Evolutionary conservation across 2,329 filamentous ascomycete genomes (phyloP).

Genomic region (Alternaria triticina): DNA sequence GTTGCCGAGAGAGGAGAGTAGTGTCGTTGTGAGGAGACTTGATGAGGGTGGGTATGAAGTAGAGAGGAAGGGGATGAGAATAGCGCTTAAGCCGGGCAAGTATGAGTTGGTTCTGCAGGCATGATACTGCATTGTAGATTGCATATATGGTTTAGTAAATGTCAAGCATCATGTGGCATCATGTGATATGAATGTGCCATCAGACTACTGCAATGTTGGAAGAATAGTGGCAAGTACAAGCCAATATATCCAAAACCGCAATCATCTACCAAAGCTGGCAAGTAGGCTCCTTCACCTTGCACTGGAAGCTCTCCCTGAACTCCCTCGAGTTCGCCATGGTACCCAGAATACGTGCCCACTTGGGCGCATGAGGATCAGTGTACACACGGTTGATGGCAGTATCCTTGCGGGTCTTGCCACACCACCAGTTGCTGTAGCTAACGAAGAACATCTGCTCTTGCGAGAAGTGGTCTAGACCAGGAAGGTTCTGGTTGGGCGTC

Average conservation of each 20-base stretch:
- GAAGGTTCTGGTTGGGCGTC: conserved; percentile 57
- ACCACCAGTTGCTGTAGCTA: conserved; percentile 70
- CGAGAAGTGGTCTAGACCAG: conserved; percentile 65
- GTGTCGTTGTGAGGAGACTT: not conserved
- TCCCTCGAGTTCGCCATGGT: conserved; percentile 71
- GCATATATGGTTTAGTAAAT: not conserved
- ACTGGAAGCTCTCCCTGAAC: conserved; percentile 72
- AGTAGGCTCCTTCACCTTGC: conserved; percentile 67
- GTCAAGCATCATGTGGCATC: not conserved
- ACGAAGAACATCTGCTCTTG: conserved; percentile 75
- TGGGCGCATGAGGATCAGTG: conserved; percentile 70
- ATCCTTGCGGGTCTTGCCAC: conserved; percentile 67
- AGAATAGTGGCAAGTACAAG: too few species aligned
- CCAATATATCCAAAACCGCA: accelerated
- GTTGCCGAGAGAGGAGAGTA: conserved; percentile 8
- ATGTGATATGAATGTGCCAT: accelerated
- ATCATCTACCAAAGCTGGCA: conserved; percentile 70
- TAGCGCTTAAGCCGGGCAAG: not conserved
- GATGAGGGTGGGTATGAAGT: not conserved
- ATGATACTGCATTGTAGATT: not conserved
- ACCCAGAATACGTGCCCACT: conserved; percentile 63
- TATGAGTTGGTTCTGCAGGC: not conserved
- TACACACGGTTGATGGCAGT: conserved; percentile 64
- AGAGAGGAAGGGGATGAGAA: not conserved
- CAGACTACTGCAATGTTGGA: not conserved